Evolutionary conservation across 2,329 filamentous ascomycete genomes (phyloP), one percentile per base, ranked within the genome.

Genomic region (Colletotrichum ledebouriae): DNA sequence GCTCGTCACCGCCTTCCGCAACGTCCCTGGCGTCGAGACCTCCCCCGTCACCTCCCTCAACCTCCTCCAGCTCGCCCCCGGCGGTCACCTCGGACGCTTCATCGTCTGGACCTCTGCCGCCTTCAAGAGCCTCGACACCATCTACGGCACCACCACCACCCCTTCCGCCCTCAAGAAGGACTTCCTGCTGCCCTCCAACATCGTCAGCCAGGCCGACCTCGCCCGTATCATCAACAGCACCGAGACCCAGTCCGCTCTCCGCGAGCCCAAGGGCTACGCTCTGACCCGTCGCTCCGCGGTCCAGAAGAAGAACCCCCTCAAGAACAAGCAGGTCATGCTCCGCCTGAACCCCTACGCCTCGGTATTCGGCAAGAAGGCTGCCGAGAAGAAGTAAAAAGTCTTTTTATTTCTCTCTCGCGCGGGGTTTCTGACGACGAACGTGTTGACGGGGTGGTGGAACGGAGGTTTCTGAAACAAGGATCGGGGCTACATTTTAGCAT

Each of bases 271-370:
- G 89, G 96, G 96, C 77, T 90, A 92, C 76, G 90, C 94, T 80
- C 85, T 90, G 80, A 97, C 94, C 84, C 98, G 98, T 90, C 93
- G 96, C 80, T 85, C 87, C 75, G 85, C 88, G 79, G 94, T 97
- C 75, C 95, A 98, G 90, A 99, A 99, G 94, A 98, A 98, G 94
- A 99, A 99, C 90, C 96, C 96, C 79, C 94, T 99, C 76, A 89
- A 88, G 86, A 99, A 99, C 92, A 97, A 94, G 90, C 96, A 98
- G 89, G 92, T 99, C 75, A 90, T 98, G 85, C 92, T 99, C 81
- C 92, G 96, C 79, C 92, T 99, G 83, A 99, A 99, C 92, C 96
- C 96, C 73, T 99, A 99, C 86, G 95, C 96, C 76, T 87, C 91
- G 77, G 90, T 93, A 72, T 99, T 97, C 86, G 87, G 90, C 76